Percentiles rank a stretch among this genome's conserved stretches.
These are phyloP conservation scores for Ettlia oleoabundans DNA, from an alignment of 139 green algal genomes.

Conservation along the genomic window DNA sequence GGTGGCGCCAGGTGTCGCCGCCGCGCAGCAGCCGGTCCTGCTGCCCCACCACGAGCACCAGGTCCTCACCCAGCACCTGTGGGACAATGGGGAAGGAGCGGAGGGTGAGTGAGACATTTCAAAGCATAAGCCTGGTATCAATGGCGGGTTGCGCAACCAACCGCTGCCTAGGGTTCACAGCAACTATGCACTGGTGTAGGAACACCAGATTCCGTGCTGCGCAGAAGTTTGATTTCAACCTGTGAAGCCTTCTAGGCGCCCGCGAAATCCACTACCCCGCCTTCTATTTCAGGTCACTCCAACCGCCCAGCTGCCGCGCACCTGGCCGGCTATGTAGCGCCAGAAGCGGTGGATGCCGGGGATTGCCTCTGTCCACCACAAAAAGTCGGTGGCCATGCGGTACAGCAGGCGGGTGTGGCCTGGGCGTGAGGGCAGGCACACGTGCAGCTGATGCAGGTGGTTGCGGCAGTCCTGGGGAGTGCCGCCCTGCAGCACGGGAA, in stretches of 20 bases:
- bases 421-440: conserved; percentile 88
- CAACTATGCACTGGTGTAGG: too few species aligned
- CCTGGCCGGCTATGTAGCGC: conserved; percentile 77
- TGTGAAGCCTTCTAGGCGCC: too few species aligned
- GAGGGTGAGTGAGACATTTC: neutral
- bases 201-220: too few species aligned
- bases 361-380: conserved; percentile 84
- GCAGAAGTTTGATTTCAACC: too few species aligned
- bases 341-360: conserved; percentile 91
- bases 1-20: conserved; percentile 90
- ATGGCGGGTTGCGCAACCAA: too few species aligned
- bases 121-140: too few species aligned
- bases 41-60: conserved; percentile 95
- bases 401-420: conserved; percentile 96
- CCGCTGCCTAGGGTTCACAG: too few species aligned
- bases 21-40: conserved; percentile 92
- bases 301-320: too few species aligned
- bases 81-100: neutral
- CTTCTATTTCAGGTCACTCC: too few species aligned
- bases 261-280: too few species aligned
- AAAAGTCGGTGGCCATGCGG: conserved; percentile 97
- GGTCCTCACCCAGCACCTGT: conserved; percentile 97
- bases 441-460: conserved; percentile 98
- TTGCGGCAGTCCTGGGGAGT: conserved; percentile 78
- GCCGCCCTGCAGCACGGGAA: conserved; percentile 49